Conservation (phyloP, 495 filamentous ascomycete species). For the Pseudevernia furfuracea region DNA sequence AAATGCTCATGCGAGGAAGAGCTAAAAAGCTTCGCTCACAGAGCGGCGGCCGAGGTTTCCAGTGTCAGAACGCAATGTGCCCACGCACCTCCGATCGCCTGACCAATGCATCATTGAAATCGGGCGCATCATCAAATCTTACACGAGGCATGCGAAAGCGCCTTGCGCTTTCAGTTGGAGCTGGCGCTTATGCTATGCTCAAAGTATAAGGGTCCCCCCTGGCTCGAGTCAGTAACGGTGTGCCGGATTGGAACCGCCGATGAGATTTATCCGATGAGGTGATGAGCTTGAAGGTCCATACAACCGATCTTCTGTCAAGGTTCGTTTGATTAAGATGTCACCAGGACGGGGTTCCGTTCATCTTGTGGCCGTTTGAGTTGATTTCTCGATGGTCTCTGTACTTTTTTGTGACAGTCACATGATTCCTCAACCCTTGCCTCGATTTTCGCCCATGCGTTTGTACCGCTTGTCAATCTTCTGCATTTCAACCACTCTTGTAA, state of each 20-base stretch:
- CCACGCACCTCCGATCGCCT: not conserved
- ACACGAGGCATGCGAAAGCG: not conserved
- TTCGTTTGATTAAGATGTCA: no score
- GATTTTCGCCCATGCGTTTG: no score
- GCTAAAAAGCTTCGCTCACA: not conserved
- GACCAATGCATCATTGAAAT: not conserved
- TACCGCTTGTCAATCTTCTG: no score
- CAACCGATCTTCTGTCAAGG: no score
- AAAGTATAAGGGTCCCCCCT: slow-evolving; percentile 2
- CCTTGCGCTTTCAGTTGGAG: not conserved
- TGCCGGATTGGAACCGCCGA: not conserved
- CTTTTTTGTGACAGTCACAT: no score
- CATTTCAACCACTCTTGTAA: no score
- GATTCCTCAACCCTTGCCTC: no score
- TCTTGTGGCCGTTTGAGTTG: not conserved
- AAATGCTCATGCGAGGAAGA: not conserved
- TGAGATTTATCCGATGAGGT: not conserved
- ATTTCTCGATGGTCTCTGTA: not conserved
- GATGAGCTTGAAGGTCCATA: not conserved
- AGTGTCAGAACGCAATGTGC: not conserved
- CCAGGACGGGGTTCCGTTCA: no score
- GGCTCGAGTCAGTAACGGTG: not conserved
- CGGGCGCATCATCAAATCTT: rapidly evolving
- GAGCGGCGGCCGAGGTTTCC: not conserved
- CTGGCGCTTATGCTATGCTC: not conserved